Base-by-base conservation (phyloP, 2,329 filamentous ascomycete genomes). In the Fonsecaea multimorphosa region DNA sequence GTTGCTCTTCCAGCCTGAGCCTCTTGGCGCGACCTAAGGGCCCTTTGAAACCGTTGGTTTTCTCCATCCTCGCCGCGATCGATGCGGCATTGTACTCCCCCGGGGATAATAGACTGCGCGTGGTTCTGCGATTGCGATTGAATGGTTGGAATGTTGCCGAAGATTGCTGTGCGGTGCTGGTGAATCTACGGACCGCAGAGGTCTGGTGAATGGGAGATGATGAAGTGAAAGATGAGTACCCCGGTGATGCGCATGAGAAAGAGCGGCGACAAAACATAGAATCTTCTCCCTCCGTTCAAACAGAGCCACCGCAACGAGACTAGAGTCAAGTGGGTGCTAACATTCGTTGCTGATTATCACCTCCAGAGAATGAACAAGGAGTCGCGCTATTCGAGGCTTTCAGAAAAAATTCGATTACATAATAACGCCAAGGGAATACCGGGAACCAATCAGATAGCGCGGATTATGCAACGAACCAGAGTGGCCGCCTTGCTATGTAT, bases 21-120 rank as follows among this genome's bases (percentile, higher is more conserved):
- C 63, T 31, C 40, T 65, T 65, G 29, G 32, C 36, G 14, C 29
- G 24, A 12, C 32, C 40, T 7, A 19, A n/a, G 22, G 32, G 44
- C 1, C 32, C 46, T 34, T 46, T 34, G 6, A n/a, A n/a, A n/a
- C 12, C 27, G 44, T 64, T 60, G 22, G 34, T 36, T 31, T 58
- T 65, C 32, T 61, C 32, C 58, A 58, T 62, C 24, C 58, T 69
- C 22, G 40, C 32, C 9, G 63, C 63, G 16, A 64, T 62, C 22
- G 19, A 36, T 22, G n/a, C 34, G 11, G 68, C 65, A 66, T 68
- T 57, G 63, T 65, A 66, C 22, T 65, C 57, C 29, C 40, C 22
- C 44, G 19, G 1, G 5, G 8, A 27, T 12, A 7, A n/a, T n/a
- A n/a, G n/a, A 3, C 19, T 24, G 19, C 19, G 11, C 19, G 19